phyloP scores from a whole-genome alignment of 129 eudicot genomes.

The Lonicera japonica region DNA sequence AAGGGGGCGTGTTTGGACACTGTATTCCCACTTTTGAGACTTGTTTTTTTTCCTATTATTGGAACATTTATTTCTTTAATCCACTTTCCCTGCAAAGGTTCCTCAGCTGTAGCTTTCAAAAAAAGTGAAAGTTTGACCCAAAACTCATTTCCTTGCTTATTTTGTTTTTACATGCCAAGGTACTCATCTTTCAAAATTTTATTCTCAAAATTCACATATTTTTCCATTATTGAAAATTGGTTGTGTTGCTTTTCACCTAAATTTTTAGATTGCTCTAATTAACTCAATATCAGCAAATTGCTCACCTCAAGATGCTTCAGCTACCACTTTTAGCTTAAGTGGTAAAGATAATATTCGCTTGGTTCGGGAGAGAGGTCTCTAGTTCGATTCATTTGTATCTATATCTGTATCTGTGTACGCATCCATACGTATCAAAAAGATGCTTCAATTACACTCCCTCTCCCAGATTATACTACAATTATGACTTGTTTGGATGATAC shows the following conservation, averaged over 20 bases:
- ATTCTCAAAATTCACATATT: neutral
- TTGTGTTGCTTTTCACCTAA: conserved; percentile 16
- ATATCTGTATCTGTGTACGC: no score
- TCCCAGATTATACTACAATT: neutral
- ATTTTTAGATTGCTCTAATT: neutral
- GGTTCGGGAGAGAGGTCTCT: no score
- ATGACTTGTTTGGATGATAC: neutral
- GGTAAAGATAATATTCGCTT: no score
- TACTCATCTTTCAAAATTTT: conserved; percentile 6
- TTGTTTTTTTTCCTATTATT: conserved; percentile 28
- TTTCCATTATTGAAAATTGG: neutral
- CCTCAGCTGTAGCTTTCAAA: conserved; percentile 73
- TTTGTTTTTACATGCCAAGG: conserved; percentile 34
- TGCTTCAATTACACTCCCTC: no score
- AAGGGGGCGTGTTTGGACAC: conserved; percentile 11
- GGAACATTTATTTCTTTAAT: conserved; percentile 15
- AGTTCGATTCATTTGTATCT: no score
- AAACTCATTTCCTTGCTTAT: conserved; percentile 30
- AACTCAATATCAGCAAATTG: neutral
- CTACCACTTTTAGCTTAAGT: no score
- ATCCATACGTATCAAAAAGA: no score
- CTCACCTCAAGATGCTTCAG: neutral
- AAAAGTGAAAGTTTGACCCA: conserved; percentile 61
- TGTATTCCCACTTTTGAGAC: conserved; percentile 12
- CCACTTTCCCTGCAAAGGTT: conserved; percentile 41